These are phyloP conservation scores for Albugo laibachii DNA, from an alignment of 352 stramenopile genomes.

Conservation along the genomic window DNA sequence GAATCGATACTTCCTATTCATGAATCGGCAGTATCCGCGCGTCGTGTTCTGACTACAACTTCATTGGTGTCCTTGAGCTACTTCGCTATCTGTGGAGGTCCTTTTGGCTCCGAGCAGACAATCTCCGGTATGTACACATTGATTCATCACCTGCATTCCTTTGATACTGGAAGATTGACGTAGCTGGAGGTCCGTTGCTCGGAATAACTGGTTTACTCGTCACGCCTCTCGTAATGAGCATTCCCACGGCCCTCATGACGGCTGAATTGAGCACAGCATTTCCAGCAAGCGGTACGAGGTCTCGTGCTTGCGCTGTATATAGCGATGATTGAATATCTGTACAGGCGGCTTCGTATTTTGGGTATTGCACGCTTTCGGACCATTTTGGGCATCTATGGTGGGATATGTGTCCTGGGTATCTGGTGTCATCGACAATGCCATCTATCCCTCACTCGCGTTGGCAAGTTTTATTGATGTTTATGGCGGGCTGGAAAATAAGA, in stretches of 20 bases:
- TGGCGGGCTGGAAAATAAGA: constrained; percentile 11
- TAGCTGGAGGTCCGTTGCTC: constrained; percentile 27
- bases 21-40: not conserved
- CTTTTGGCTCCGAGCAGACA: constrained; percentile 4
- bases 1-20: too few relatives aligned
- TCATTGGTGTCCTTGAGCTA: not conserved
- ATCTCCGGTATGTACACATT: not conserved
- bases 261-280: constrained; percentile 82
- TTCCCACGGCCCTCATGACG: constrained; percentile 84
- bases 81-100: constrained; percentile 1
- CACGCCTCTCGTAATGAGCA: constrained; percentile 77
- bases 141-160: not conserved
- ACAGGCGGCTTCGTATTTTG: constrained; percentile 72
- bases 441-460: constrained; percentile 76
- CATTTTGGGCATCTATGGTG: constrained; percentile 71
- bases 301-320: not conserved
- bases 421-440: constrained; percentile 82
- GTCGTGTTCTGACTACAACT: not conserved
- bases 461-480: constrained; percentile 20
- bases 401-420: constrained; percentile 73
- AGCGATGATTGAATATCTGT: not conserved
- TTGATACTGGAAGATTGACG: not conserved
- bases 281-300: constrained; percentile 34
- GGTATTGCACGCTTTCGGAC: constrained; percentile 81
- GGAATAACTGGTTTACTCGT: constrained; percentile 74